Base-by-base conservation (phyloP, 169 alveolate species). In the Babesia ovis region DNA sequence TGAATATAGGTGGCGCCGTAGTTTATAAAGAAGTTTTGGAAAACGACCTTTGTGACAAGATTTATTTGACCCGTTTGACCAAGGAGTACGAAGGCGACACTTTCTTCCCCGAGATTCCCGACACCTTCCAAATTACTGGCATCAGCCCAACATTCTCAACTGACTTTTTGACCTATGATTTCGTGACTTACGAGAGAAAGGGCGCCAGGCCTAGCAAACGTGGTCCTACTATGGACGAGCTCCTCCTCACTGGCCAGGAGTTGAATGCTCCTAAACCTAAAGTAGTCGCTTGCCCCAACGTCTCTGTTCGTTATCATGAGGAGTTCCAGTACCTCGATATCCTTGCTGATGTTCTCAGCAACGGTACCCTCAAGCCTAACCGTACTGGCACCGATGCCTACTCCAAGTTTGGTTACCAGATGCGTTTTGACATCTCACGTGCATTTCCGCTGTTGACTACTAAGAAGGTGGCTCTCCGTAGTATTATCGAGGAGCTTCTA, bases 371-470 rank as follows among this genome's bases (percentile, higher is more conserved):
- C n/a, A 94, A 92, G 69, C 95, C 84, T 31, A 97, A 97, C 73
- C 82, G 99, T 48, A 95, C 97, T 16, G 95, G 95, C 9, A 90
- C 76, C 18, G 98, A 97, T 35, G 94, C 94, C n/a, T 60, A 82
- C 39, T 74, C 96, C 53, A 85, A 92, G 70, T 98, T 96, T 75
- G 99, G 99, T 9, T 86, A 93, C 60, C 86, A 86, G 80, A 95
- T 97, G 99, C 94, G 97, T 57, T 98, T 86, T 77, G 94, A 97
- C 84, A 86, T 98, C 31, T 70, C 85, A 29, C 85, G 96, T 67
- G 85, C 97, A 25, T 97, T 96, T 82, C 99, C 99, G 6, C 84
- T 97, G 41, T 90, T 97, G 34, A 97, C 99, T 22, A 97, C 99
- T 4, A 97, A 97, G 77, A 92, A 91, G 56, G 98, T 95, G 25